Evolutionary conservation across 257 asterid genomes (phyloP), one percentile per base, ranked within the genome.

Genomic region (Nicotiana noctiflora): DNA sequence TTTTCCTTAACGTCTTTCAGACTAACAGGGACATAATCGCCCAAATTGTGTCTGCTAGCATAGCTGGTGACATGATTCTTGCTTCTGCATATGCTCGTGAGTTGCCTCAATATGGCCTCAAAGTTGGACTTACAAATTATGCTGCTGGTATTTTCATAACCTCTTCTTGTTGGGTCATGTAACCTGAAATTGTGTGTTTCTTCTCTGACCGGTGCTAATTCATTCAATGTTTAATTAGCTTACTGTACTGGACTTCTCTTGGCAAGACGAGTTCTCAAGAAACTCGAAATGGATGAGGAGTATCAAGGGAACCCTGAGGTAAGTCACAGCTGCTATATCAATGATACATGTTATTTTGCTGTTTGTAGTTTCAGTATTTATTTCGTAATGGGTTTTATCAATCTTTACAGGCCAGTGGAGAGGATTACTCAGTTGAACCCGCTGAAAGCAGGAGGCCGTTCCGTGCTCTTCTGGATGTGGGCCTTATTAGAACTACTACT

Each of bases 401-500:
- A 4, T 60, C 18, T 60, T 82, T 75, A 57, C 83, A 95, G 98
- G 99, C 97, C 9, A 91, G 89, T 67, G 98, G 98, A n/a, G 98
- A 93, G 85, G 98, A 94, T 86, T 94, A 84, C 82, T 90, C 97
- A 7, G 98, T 95, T 75, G 98, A 95, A 80, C 97, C 95, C 18
- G 90, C 91, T 53, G 98, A 95, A 18, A 87, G 75, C 85, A 90
- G 99, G 85, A 92, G 98, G 88, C 99, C 98, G 1, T 93, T 95
- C 91, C 97, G 99, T 79, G 98, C 97, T 6, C 98, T 95, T 65
- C 86, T 95, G 55, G 98, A 93, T 84, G 99, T 93, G 82, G 99
- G 99, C 25, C 99, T 93, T 74, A 0, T 95, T n/a, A 84, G 82
- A 61, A 95, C 99, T 18, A 95, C 98, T 25, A 93, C 99, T 0